Base-by-base conservation (phyloP, 2,329 filamentous ascomycete species). In the Falciphora oryzae region DNA sequence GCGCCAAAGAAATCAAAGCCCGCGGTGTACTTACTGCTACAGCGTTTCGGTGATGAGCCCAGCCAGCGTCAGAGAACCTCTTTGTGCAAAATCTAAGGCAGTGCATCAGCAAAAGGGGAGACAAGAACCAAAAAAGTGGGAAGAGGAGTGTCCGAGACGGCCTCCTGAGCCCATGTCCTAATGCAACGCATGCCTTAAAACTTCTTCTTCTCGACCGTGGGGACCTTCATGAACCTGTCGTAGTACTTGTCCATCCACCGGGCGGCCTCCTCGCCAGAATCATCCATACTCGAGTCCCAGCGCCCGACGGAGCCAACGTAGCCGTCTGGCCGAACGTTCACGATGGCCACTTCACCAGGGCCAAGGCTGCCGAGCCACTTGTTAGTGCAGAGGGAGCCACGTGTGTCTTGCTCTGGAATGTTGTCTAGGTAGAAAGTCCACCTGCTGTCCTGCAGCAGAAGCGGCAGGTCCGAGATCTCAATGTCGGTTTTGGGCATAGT, bases 401-500 rank as follows among this genome's bases (percentile, higher is more conserved):
- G 78, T 3, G 81, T 83, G 64, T 86, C 82, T 65, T 80, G 83
- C 68, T 84, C 82, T 31, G 81, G 79, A 18, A 86, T 75, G 72
- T 91, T 81, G 71, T 92, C 89, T 0, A 91, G 78, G 72, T 92
- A 92, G 66, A 92, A 82, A 0, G 88, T 89, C 88, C 89, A 92
- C 38, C 83, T 81, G 73, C 87, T 89, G 65, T 85, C 81, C 69
- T 88, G 83, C 57, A 92, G 73, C 28, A 88, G 73, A 0, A 78
- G 73, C 0, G 89, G 89, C 22, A 92, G 76, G 69, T 90, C 83
- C 2, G 81, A 80, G 31, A 92, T 81, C 73, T 92, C 89, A 58
- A 92, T 81, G 3, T 84, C 79, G 4, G 78, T 76, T 73, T 89
- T 89, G 29, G 81, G 75, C 77, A 87, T 87, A 7, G 81, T 84